Conservation (phyloP, 2,329 filamentous ascomycete species). For the Scytalidium sp. region DNA sequence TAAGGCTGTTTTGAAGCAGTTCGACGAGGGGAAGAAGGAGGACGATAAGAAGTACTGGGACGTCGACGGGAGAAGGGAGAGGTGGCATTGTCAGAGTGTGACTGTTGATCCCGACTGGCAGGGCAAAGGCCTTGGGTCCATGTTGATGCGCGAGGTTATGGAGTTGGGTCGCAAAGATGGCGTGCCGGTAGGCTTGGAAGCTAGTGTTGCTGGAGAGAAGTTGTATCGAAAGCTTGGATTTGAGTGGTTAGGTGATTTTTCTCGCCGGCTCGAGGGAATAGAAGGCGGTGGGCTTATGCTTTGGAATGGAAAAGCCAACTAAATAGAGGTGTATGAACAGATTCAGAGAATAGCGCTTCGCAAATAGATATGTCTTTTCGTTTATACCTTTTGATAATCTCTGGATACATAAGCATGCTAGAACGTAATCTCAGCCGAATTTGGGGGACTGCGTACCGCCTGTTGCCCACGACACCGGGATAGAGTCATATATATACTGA, state of each 20-base stretch:
- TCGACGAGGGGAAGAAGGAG: slow-evolving; percentile 5
- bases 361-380: too few relatives aligned
- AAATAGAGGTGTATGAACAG: too few relatives aligned
- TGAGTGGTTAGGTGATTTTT: slow-evolving; percentile 16
- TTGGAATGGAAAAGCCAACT: slow-evolving; percentile 17
- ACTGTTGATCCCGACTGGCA: slow-evolving; percentile 18
- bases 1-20: slow-evolving; percentile 1
- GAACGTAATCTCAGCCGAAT: too few relatives aligned
- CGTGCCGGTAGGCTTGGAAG: slow-evolving; percentile 17
- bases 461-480: too few relatives aligned
- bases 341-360: too few relatives aligned
- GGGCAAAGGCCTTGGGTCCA: slow-evolving; percentile 20
- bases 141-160: slow-evolving; percentile 16
- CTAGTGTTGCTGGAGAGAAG: slow-evolving; percentile 16
- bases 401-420: too few relatives aligned
- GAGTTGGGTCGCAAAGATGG: slow-evolving; percentile 15
- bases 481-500: too few relatives aligned
- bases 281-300: slow-evolving; percentile 20
- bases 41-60: slow-evolving; percentile 17
- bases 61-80: slow-evolving; percentile 9
- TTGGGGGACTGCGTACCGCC: too few relatives aligned
- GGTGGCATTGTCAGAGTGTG: slow-evolving; percentile 19
- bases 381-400: too few relatives aligned
- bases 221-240: slow-evolving; percentile 25
- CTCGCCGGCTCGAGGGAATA: slow-evolving; percentile 3